Evolutionary conservation across 345 rosid genomes (phyloP), one percentile per base, ranked within the genome.

Genomic region (Melaleuca alternifolia): DNA sequence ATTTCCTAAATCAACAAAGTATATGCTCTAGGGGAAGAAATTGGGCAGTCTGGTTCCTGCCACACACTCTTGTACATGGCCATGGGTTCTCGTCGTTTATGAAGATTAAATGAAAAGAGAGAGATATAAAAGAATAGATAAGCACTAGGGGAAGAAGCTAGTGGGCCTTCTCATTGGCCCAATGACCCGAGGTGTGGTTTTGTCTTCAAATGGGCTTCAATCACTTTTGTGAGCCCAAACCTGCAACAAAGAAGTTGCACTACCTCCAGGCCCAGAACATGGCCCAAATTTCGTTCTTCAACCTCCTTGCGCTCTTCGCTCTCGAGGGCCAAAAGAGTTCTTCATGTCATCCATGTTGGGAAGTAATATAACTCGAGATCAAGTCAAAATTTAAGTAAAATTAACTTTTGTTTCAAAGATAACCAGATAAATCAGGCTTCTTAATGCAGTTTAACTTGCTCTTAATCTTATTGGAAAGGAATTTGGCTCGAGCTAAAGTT

Each of bases 61-160:
- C 0, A 30, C 10, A 7, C 2, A 10, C 14, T 4, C 0, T 12
- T n/a, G 16, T n/a, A n/a, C 33, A 24, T n/a, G 18, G 2, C 2
- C 44, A 7, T 6, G 6, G 11, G 10, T 7, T 15, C 44, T 62
- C 2, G 37, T 62, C 11, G 0, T 30, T 30, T 7, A 4, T 30
- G 16, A 33, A 65, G 46, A 37, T 13, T 30, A 65, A 65, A 37
- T 11, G 16, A 2, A 9, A 53, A 18, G 56, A 53, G n/a, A n/a
- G n/a, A n/a, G n/a, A n/a, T n/a, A n/a, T 41, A 41, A 41, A 41
- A 41, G 41, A 41, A 2, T 41, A 33, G 11, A 33, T 18, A 0
- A 18, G 79, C 6, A 71, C 37, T 9, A 33, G 46, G 79, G 46
- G 37, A 71, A 10, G 3, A 33, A 71, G 44, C 48, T 71, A 37